These are phyloP conservation scores for grape (Vitis vinifera) DNA, from an alignment of 164 flowering plant genomes.

Conservation along the genomic window ASM3070453v1 NC_081819.1:19791001-19791500, in stretches of 20 bases:
- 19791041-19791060: constrained; percentile 42
- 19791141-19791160: background rate
- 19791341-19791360: too few relatives aligned
- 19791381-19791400: background rate
- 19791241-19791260: background rate
- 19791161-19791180: background rate
- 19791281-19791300: too few relatives aligned
- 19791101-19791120: constrained; percentile 13
- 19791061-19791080: constrained; percentile 25
- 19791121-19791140: background rate
- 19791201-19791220: constrained; percentile 11
- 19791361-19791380: background rate
- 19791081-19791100: constrained; percentile 28
- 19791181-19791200: background rate
- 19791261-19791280: background rate
- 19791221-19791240: constrained; percentile 13
- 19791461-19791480: too few relatives aligned
- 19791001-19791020: constrained; percentile 11
- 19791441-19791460: too few relatives aligned
- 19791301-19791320: too few relatives aligned
- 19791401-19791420: too few relatives aligned
- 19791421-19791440: too few relatives aligned
- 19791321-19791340: too few relatives aligned
- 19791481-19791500: too few relatives aligned
- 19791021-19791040: constrained; percentile 22